Conservation (phyloP, 2,329 filamentous ascomycete species). For the Diaporthe citri region DNA sequence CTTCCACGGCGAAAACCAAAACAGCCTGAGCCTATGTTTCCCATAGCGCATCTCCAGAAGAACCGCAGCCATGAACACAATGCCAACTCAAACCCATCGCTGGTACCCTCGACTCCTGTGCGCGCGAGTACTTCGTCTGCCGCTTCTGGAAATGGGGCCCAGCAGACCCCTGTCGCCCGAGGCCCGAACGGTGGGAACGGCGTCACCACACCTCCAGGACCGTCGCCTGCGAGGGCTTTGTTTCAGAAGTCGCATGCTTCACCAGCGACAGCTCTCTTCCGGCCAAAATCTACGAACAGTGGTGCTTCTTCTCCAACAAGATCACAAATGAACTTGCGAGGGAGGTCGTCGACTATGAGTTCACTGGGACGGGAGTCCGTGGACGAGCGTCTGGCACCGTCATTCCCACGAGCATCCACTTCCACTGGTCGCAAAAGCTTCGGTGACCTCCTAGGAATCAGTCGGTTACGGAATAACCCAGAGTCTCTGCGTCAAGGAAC, state of each 20-base stretch:
- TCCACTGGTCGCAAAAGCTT: constrained; percentile 95
- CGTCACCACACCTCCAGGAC: constrained; percentile 49
- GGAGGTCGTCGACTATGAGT: constrained; percentile 90
- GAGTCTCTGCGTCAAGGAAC: constrained; percentile 79
- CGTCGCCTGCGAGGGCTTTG: constrained; percentile 50
- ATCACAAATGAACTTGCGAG: constrained; percentile 71
- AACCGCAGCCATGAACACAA: constrained; percentile 65
- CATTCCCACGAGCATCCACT: constrained; percentile 80
- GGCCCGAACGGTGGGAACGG: constrained; percentile 46
- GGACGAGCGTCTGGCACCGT: constrained; percentile 76
- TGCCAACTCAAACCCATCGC: constrained; percentile 57
- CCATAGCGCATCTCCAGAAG: constrained; percentile 85
- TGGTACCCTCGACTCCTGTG: constrained; percentile 53
- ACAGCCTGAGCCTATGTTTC: constrained; percentile 82
- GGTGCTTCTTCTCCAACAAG: constrained; percentile 79
- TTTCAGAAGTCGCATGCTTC: constrained; percentile 55
- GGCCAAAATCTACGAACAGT: constrained; percentile 62
- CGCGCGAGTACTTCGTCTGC: constrained; percentile 39
- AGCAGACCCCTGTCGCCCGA: constrained; percentile 43
- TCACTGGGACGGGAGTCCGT: constrained; percentile 81
- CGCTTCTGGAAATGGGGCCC: constrained; percentile 30
- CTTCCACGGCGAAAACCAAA: constrained; percentile 83
- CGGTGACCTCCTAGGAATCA: constrained; percentile 85
- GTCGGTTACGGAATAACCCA: constrained; percentile 84
- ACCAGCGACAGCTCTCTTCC: constrained; percentile 64